Evolutionary conservation across 2,329 filamentous ascomycete species (phyloP).

Genomic region (Setomelanomma holmii): DNA sequence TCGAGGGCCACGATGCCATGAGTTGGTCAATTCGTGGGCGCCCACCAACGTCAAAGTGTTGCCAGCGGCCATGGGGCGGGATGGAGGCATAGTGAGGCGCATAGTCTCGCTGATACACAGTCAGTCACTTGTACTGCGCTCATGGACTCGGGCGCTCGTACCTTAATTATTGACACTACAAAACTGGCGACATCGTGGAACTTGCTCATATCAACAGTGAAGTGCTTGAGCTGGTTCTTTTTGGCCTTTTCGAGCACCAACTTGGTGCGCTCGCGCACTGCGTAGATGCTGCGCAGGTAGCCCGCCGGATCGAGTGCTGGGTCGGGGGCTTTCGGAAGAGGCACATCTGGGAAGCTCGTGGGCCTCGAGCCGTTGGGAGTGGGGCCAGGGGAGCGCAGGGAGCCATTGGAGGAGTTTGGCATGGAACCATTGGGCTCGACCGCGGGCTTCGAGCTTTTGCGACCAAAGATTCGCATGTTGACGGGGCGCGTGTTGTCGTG

Average conservation of each 20-base stretch:
- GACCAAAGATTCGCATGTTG: slow-evolving; percentile 61
- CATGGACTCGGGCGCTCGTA: slow-evolving; percentile 50
- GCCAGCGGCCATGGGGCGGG: slow-evolving; percentile 81
- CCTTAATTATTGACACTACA: slow-evolving; percentile 94
- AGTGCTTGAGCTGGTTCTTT: slow-evolving; percentile 80
- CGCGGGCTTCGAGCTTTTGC: slow-evolving; percentile 55
- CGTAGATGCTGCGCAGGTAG: slow-evolving; percentile 87
- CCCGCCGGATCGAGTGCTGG: slow-evolving; percentile 86
- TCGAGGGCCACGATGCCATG: slow-evolving; percentile 71
- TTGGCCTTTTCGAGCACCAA: slow-evolving; percentile 79
- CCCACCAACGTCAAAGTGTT: slow-evolving; percentile 84
- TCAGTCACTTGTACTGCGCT: slow-evolving; percentile 3
- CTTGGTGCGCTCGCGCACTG: slow-evolving; percentile 80
- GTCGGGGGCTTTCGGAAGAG: slow-evolving; percentile 85
- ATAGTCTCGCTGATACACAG: slow-evolving; percentile 67
- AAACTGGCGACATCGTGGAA: slow-evolving; percentile 85
- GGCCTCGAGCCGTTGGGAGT: slow-evolving; percentile 49
- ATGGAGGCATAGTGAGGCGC: slow-evolving; percentile 74
- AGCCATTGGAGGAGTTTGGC: slow-evolving; percentile 56
- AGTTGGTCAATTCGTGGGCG: slow-evolving; percentile 75
- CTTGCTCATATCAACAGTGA: slow-evolving; percentile 85
- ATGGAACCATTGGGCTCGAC: slow-evolving; percentile 45
- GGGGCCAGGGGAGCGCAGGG: slow-evolving; percentile 58
- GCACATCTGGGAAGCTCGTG: slow-evolving; percentile 71
- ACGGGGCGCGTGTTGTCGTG: slow-evolving; percentile 6